Base-by-base conservation (phyloP, 306 rosid genomes). In the Hippophae tibetana region DNA sequence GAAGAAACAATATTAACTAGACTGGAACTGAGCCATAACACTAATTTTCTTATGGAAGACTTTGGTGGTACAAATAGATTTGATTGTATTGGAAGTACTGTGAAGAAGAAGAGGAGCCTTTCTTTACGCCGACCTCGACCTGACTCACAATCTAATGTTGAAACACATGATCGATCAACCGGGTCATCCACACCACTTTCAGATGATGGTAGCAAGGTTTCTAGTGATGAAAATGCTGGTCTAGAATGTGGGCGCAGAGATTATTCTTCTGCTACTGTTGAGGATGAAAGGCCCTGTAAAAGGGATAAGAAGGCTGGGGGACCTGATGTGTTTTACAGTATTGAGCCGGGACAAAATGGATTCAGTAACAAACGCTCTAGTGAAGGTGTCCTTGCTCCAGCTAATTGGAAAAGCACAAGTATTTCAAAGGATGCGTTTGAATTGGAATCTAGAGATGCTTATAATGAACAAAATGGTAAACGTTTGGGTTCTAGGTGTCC, bases 351-450 rank as follows among this genome's bases (percentile, higher is more conserved):
- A 45, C 71, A 65, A 31, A 64, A 62, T 65, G 84, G 80, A 23
- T 76, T 65, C 41, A 61, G 65, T 69, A 78, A 73, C 61, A 83
- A 74, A 58, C 89, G 90, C 27, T 72, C 86, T 53, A 80, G 96
- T 11, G 89, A 87, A 73, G 98, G 93, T 6, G 89, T 85, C 58
- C 95, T 92, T 78, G 92, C 98, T 47, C 96, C 93, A 1, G 92
- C 87, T 52, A 83, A 85, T 82, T 82, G 97, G 97, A 90, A 77
- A 78, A 83, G 80, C 75, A 60, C 85, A 12, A 81, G 83, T 62
- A 70, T 69, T 60, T 42, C 53, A 12, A 82, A 67, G 67, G 82
- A 82, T 73, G 66, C 50, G 44, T 65, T 70, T 56, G 84, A 74
- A 47, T 67, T 63, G 5, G 86, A 84, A 65, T 61, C 77, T 42